phyloP scores from a whole-genome alignment of 768 basidiomycete genomes.

The Mycena venus region DNA sequence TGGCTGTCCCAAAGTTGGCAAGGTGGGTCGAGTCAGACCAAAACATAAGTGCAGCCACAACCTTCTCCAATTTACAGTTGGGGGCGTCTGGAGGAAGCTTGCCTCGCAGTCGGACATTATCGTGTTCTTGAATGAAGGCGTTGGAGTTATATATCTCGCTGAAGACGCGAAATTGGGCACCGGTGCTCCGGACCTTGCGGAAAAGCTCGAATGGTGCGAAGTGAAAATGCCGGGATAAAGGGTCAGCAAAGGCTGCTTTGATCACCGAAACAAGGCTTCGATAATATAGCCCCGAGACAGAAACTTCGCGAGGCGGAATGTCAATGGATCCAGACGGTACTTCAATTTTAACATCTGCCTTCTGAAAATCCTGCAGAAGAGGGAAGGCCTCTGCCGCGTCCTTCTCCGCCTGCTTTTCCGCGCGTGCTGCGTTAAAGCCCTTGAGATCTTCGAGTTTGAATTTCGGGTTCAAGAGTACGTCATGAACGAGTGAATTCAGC shows the following conservation, averaged over 20 bases:
- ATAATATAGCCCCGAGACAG: constrained; percentile 41
- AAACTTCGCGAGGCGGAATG: constrained; percentile 35
- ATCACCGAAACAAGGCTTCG: constrained; percentile 40
- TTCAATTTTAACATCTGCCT: constrained; percentile 38
- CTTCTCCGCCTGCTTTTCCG: constrained; percentile 31
- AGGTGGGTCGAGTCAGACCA: constrained; percentile 47
- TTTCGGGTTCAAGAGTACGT: constrained; percentile 25
- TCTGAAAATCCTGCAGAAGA: constrained; percentile 23
- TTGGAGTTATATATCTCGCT: constrained; percentile 38
- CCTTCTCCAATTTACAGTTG: constrained; percentile 35
- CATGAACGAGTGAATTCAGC: constrained; percentile 22
- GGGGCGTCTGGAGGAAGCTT: constrained; percentile 28
- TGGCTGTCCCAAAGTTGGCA: constrained; percentile 42
- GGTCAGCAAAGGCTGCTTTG: constrained; percentile 32
- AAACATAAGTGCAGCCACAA: constrained; percentile 41
- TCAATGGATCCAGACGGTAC: constrained; percentile 40
- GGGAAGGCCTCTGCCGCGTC: constrained; percentile 13
- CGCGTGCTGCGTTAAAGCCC: constrained; percentile 26
- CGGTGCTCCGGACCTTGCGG: constrained; percentile 14
- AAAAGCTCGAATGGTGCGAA: constrained; percentile 38
- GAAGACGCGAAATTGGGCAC: constrained; percentile 21
- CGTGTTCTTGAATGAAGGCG: constrained; percentile 33
- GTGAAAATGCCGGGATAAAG: constrained; percentile 35
- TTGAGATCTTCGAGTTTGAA: constrained; percentile 26
- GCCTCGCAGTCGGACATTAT: constrained; percentile 31